phyloP scores from a whole-genome alignment of 768 basidiomycete genomes.

The Kondoa malvinella region DNA sequence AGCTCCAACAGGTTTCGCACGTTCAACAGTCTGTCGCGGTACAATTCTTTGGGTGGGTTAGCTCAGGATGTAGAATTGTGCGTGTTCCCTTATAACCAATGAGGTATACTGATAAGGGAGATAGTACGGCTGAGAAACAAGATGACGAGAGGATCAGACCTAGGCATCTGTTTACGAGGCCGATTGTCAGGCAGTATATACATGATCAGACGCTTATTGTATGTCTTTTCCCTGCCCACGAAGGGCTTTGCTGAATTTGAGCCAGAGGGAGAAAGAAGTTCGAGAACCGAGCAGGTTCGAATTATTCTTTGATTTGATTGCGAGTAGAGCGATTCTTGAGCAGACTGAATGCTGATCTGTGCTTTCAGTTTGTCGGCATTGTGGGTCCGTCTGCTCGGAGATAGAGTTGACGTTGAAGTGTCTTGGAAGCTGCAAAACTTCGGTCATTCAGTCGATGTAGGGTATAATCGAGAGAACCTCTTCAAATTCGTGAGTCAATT shows the following conservation, averaged over 20 bases:
- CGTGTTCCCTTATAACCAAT: too few relatives aligned
- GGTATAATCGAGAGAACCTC: background rate
- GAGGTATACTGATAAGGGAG: too few relatives aligned
- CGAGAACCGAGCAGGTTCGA: constrained; percentile 28
- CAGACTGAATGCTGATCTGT: constrained; percentile 31
- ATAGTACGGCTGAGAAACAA: too few relatives aligned
- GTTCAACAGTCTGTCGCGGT: too few relatives aligned
- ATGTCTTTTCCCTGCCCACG: background rate
- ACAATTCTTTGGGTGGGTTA: too few relatives aligned
- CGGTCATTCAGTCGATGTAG: constrained; percentile 28
- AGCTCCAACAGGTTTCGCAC: too few relatives aligned
- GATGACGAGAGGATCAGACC: too few relatives aligned
- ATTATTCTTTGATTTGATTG: constrained; percentile 33
- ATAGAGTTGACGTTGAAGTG: too few relatives aligned
- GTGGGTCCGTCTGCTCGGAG: too few relatives aligned
- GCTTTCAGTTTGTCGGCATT: too few relatives aligned
- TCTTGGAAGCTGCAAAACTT: too few relatives aligned
- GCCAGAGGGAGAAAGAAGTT: constrained; percentile 7
- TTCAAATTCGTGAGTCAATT: constrained; percentile 1
- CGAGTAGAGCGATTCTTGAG: constrained; percentile 31
- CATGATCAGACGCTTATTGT: background rate
- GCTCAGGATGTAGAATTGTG: too few relatives aligned
- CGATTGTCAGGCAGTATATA: background rate
- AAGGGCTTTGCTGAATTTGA: background rate
- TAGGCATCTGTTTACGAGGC: constrained; percentile 6